Percentiles rank a stretch among this genome's conserved stretches.
These are phyloP conservation scores for Cutaneotrichosporon cyanovorans DNA, from an alignment of 1,284 basidiomycete genomes.

Conservation along the genomic window DNA sequence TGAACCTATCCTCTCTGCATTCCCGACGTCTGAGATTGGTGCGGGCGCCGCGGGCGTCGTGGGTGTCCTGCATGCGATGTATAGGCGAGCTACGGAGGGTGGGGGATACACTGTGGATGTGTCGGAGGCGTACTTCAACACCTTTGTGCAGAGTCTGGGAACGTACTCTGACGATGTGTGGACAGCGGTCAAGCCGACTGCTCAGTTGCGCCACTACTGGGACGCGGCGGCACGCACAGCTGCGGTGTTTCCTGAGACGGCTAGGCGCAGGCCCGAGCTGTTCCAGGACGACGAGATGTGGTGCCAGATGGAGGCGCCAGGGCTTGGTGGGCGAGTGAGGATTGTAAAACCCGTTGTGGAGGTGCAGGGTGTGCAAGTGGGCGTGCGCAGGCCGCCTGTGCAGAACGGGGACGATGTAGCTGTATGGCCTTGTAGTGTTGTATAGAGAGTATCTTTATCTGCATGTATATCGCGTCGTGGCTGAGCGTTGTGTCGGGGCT, in stretches of 20 bases:
- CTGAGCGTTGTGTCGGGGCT: too few species aligned
- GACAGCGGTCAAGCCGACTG: constrained; percentile 1
- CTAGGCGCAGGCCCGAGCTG: neutral
- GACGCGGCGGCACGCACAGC: constrained; percentile 3
- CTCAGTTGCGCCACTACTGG: constrained; percentile 5
- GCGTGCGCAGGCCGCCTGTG: neutral
- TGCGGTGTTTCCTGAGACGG: constrained; percentile 1
- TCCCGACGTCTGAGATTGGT: constrained; percentile 11
- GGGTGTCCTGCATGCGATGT: constrained; percentile 9
- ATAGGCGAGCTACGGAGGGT: constrained; percentile 6
- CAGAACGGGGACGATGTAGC: constrained; percentile 13
- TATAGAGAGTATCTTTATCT: neutral
- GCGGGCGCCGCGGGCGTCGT: constrained; percentile 5
- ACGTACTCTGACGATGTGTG: constrained; percentile 6
- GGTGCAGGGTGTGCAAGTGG: neutral
- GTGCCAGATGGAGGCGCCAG: constrained; percentile 2
- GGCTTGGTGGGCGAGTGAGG: neutral
- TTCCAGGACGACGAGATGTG: constrained; percentile 8
- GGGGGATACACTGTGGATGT: constrained; percentile 9
- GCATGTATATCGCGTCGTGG: too few species aligned
- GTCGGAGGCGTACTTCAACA: constrained; percentile 8
- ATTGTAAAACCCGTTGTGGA: constrained; percentile 2
- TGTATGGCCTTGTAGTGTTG: constrained; percentile 6
- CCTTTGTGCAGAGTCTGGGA: constrained; percentile 6
- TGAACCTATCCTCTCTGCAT: constrained; percentile 8